Percentiles rank a stretch among this genome's conserved stretches.
These are phyloP conservation scores for Boehmeria nivea DNA, from an alignment of 306 rosid genomes.

Conservation along the genomic window DNA sequence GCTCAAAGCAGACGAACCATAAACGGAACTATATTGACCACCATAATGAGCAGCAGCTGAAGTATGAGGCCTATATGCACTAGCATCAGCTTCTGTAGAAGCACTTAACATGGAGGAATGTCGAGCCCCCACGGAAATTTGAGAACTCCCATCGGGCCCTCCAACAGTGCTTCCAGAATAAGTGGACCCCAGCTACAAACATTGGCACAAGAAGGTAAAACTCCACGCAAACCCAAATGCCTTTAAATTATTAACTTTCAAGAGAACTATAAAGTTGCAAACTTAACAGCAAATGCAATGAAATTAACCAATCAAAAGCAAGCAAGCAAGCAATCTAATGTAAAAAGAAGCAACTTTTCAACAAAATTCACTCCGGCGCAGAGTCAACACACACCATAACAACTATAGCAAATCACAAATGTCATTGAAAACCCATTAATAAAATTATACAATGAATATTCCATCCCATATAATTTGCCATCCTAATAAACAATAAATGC, in stretches of 20 bases:
- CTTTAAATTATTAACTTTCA: background rate
- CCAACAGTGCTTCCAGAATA: slow-evolving; percentile 78
- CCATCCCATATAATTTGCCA: too few species aligned
- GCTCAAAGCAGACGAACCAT: slow-evolving; percentile 70
- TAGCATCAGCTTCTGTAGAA: slow-evolving; percentile 68
- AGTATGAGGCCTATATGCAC: slow-evolving; percentile 63
- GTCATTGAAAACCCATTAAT: background rate
- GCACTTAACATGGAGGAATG: slow-evolving; percentile 71
- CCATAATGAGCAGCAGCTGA: slow-evolving; percentile 71
- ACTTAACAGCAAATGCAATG: too few species aligned
- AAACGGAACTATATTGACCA: slow-evolving; percentile 85
- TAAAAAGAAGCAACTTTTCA: too few species aligned
- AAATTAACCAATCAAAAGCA: background rate
- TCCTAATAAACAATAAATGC: background rate
- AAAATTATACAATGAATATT: too few species aligned
- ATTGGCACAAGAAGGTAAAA: slow-evolving; percentile 10
- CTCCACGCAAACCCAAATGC: background rate
- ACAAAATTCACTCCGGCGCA: too few species aligned
- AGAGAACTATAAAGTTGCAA: background rate
- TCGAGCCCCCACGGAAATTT: slow-evolving; percentile 63
- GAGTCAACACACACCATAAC: background rate
- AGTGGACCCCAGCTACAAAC: slow-evolving; percentile 54
- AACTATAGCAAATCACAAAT: background rate
- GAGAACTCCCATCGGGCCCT: slow-evolving; percentile 61
- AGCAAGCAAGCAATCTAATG: background rate